A percentile compares a stretch with the other conserved stretches of the same genome.
These are phyloP conservation scores for Phytophthora sp. DNA, from an alignment of 352 stramenopile genomes.

Conservation along the genomic window DNA sequence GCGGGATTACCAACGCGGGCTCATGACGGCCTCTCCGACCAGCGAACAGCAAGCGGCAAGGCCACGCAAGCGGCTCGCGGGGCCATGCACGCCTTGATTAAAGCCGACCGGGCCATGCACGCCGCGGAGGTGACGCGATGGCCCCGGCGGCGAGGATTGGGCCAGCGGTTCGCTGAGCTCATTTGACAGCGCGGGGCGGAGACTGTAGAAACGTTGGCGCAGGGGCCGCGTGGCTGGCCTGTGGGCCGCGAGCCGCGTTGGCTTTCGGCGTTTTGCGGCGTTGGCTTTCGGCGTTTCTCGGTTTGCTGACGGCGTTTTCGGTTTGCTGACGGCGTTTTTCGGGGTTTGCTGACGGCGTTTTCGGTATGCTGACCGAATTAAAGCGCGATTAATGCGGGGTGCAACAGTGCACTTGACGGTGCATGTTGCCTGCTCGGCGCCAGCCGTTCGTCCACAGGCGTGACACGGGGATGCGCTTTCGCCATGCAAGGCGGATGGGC, in stretches of 20 bases:
- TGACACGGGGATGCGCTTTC: conserved; percentile 16
- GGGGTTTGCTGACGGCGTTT: no score
- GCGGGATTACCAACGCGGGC: conserved; percentile 6
- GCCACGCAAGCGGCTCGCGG: conserved; percentile 15
- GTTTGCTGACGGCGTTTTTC: no score
- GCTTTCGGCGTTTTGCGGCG: no score
- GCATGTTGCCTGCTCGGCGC: no score
- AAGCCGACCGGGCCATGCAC: conserved; percentile 15
- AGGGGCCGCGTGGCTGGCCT: no score
- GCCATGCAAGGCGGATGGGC: conserved; percentile 6
- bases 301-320: no score
- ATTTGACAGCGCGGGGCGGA: neutral
- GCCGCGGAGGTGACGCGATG: conserved; percentile 18
- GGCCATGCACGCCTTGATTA: conserved; percentile 21
- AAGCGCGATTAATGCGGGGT: conserved; percentile 11
- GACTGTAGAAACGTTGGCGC: conserved; percentile 6
- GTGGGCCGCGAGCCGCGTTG: no score
- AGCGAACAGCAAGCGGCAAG: neutral
- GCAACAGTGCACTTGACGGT: neutral
- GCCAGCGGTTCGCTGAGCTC: neutral
- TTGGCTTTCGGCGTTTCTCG: no score
- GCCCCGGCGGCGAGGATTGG: conserved; percentile 15
- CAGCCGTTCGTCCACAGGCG: conserved; percentile 32
- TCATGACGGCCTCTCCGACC: neutral
- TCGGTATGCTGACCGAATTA: conserved; percentile 12